These are phyloP conservation scores for Poa annua DNA, from an alignment of 176 grass and related monocot genomes.

Conservation along the genomic window DNA sequence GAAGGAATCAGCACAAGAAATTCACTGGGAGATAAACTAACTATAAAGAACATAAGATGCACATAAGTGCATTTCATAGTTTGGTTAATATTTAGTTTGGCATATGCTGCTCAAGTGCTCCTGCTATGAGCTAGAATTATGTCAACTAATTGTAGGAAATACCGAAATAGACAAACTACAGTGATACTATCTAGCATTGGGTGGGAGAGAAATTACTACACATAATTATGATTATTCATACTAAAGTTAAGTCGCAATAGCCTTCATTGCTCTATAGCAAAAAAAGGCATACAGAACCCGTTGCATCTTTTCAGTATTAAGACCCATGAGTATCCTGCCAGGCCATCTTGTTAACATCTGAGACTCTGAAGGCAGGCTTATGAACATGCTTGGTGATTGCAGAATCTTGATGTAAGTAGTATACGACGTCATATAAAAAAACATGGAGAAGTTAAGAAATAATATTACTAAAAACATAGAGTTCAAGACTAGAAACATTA, in stretches of 20 bases:
- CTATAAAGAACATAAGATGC: not conserved
- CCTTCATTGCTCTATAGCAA: not conserved
- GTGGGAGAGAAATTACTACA: not conserved
- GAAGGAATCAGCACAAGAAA: slow-evolving; percentile 32
- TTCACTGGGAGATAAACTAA: not conserved
- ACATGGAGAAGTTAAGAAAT: not conserved
- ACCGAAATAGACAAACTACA: slow-evolving; percentile 18
- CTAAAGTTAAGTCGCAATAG: not conserved
- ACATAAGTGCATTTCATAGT: not conserved
- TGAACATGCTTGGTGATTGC: slow-evolving; percentile 11
- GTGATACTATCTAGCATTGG: not conserved
- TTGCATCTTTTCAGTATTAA: slow-evolving; percentile 10
- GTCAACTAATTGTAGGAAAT: not conserved
- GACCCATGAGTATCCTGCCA: slow-evolving; percentile 3
- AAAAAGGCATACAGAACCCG: not conserved
- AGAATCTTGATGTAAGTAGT: not conserved
- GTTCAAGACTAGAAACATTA: slow-evolving; percentile 21
- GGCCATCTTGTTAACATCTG: slow-evolving; percentile 8
- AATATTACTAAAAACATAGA: slow-evolving; percentile 13
- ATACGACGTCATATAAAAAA: not conserved
- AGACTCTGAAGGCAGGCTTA: slow-evolving; percentile 10
- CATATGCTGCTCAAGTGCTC: slow-evolving; percentile 8
- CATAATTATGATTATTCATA: slow-evolving; percentile 4
- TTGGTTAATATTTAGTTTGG: not conserved
- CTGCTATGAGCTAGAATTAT: not conserved